Evolutionary conservation across 495 filamentous ascomycete genomes (phyloP).

Genomic region (Aspergillus haitiensis): DNA sequence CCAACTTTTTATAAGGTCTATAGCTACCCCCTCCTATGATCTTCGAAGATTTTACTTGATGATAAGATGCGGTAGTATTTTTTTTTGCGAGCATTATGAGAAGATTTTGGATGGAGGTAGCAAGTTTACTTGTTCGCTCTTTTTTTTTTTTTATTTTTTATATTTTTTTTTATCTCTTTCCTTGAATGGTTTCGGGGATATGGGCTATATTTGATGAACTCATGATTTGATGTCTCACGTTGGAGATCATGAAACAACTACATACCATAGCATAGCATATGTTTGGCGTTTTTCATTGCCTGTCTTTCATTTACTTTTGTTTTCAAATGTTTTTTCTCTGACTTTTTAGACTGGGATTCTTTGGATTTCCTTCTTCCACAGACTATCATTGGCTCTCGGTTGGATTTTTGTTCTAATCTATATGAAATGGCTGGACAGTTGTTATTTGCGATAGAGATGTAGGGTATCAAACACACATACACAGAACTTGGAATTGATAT

Average conservation of each 20-base stretch:
- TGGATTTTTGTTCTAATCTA: not conserved
- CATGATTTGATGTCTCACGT: slow-evolving; percentile 3
- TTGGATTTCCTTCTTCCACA: slow-evolving; percentile 2
- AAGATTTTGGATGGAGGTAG: too few relatives aligned
- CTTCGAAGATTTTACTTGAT: not conserved
- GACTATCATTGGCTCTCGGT: too few relatives aligned
- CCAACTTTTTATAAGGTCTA: not conserved
- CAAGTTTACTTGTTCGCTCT: too few relatives aligned
- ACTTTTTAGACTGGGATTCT: not conserved
- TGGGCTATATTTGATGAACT: slow-evolving; percentile 4
- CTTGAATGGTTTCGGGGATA: slow-evolving; percentile 4
- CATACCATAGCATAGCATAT: slow-evolving; percentile 13
- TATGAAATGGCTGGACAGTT: too few relatives aligned
- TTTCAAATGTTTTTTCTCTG: not conserved
- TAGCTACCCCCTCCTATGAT: not conserved
- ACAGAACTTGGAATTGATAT: too few relatives aligned
- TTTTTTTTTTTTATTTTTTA: too few relatives aligned
- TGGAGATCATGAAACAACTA: slow-evolving; percentile 11
- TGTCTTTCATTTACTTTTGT: slow-evolving; percentile 6
- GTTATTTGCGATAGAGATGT: too few relatives aligned
- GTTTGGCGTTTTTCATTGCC: slow-evolving; percentile 12
- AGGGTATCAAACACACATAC: too few relatives aligned
- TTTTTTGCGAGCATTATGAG: too few relatives aligned
- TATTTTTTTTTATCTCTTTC: too few relatives aligned
- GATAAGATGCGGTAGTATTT: too few relatives aligned